Conservation (phyloP, 2,329 filamentous ascomycete genomes). For the Phaeomoniella chlamydospora region DNA sequence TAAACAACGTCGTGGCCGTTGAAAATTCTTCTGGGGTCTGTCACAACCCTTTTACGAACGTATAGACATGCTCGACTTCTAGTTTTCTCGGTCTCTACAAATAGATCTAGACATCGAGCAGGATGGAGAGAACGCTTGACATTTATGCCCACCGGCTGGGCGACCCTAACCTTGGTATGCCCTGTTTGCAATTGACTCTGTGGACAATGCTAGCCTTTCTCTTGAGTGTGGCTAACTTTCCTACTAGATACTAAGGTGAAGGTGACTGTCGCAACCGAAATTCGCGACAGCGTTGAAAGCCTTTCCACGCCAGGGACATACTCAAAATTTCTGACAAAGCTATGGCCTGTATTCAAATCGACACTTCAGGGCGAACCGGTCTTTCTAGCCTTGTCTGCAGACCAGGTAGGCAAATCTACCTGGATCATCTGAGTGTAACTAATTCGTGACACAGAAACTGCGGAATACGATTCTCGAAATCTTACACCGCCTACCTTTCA, state of each 20-base stretch:
- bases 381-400: conserved; percentile 77
- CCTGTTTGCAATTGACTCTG: not conserved
- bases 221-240: conserved; percentile 3
- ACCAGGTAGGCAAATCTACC: conserved; percentile 50
- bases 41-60: too few relatives aligned
- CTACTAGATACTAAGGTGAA: conserved; percentile 62
- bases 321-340: conserved; percentile 63
- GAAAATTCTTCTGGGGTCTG: too few relatives aligned
- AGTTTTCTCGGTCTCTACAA: too few relatives aligned
- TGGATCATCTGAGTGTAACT: conserved; percentile 2
- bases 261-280: conserved; percentile 65
- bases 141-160: conserved; percentile 33
- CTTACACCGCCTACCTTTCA: conserved; percentile 69
- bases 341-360: conserved; percentile 79
- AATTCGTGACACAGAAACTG: conserved; percentile 62
- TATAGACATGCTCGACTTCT: too few relatives aligned
- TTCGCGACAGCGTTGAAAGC: conserved; percentile 78
- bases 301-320: conserved; percentile 72
- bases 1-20: too few relatives aligned
- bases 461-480: conserved; percentile 92
- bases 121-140: conserved; percentile 34
- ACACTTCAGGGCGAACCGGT: conserved; percentile 76
- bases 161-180: conserved; percentile 32
- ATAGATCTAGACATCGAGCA: too few relatives aligned
- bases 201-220: conserved; percentile 3